Base-by-base conservation (phyloP, 78 protist genomes). In the Paulinella micropora region DNA sequence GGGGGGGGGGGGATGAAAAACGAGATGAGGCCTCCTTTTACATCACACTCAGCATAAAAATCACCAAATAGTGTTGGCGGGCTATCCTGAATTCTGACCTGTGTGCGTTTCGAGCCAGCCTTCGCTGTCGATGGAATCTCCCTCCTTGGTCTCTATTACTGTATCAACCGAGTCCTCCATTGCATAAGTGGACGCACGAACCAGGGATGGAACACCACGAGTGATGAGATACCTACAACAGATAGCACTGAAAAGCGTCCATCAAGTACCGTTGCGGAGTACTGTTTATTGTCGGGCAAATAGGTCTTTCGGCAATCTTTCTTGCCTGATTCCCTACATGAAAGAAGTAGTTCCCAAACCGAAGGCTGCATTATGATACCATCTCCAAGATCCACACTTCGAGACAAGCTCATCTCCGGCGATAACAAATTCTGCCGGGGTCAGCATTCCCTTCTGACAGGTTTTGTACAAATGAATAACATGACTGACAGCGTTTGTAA, bases 401-500 rank as follows among this genome's bases (percentile, higher is more conserved):
- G 67, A 89, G 31, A 94, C 95, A 31, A 97, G 94, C 41, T 89
- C 37, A 40, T 97, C 99, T 15, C 99, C 99, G 2, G 98, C 98
- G n/a, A 90, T 92, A 0, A 95, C 96, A 89, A 96, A 96, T 91
- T 95, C 97, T 34, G 94, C 96, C 31, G 98, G 97, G 0, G 98
- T 96, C 4, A 96, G 79, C 83, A 93, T 95, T 38, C 98, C 98
- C 86, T 94, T 93, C 39, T 86, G 41, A 39, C 23, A 28, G 29
- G 15, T n/a, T n/a, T n/a, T n/a, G n/a, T n/a, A n/a, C n/a, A n/a
- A n/a, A n/a, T n/a, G n/a, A n/a, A n/a, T n/a, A n/a, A n/a, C n/a
- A n/a, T n/a, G n/a, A n/a, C n/a, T n/a, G n/a, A n/a, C n/a, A n/a
- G n/a, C n/a, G n/a, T n/a, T n/a, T n/a, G n/a, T n/a, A n/a, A n/a